phyloP scores from a whole-genome alignment of 345 rosid species.

The Draba incana region DNA sequence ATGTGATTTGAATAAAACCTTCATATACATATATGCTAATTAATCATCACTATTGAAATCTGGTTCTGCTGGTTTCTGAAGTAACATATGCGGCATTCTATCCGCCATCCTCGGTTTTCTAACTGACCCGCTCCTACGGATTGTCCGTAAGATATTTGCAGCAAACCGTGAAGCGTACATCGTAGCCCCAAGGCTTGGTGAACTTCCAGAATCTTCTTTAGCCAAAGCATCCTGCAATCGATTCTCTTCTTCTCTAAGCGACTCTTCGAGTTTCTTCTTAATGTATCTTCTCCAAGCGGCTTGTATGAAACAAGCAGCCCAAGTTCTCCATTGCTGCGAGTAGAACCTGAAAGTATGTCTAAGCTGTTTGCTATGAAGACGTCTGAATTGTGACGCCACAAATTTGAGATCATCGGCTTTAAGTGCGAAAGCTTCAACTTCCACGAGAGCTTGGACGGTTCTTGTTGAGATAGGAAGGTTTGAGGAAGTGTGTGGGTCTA shows the following conservation, averaged over 20 bases:
- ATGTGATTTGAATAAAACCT: conserved; percentile 7
- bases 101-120: conserved; percentile 64
- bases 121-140: conserved; percentile 51
- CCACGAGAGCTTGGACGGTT: conserved; percentile 67
- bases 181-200: conserved; percentile 89
- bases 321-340: conserved; percentile 88
- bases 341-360: conserved; percentile 82
- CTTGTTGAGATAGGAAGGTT: conserved; percentile 89
- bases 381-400: conserved; percentile 82
- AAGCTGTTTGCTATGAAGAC: conserved; percentile 88
- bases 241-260: conserved; percentile 67
- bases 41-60: conserved; percentile 70
- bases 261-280: conserved; percentile 76
- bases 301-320: conserved; percentile 95
- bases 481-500: conserved; percentile 79
- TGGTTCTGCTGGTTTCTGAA: conserved; percentile 89
- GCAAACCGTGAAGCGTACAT: conserved; percentile 88
- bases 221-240: conserved; percentile 80
- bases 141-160: conserved; percentile 68
- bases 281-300: conserved; percentile 82
- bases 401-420: conserved; percentile 81
- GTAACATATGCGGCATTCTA: conserved; percentile 68
- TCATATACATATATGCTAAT: conserved; percentile 23
- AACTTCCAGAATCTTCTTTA: conserved; percentile 57
- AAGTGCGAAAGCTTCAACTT: conserved; percentile 93